A percentile compares a stretch with the other conserved stretches of the same genome.
Conservation (phyloP, 1,139 yeast species). For the Suhomyces ambrosiae region DNA sequence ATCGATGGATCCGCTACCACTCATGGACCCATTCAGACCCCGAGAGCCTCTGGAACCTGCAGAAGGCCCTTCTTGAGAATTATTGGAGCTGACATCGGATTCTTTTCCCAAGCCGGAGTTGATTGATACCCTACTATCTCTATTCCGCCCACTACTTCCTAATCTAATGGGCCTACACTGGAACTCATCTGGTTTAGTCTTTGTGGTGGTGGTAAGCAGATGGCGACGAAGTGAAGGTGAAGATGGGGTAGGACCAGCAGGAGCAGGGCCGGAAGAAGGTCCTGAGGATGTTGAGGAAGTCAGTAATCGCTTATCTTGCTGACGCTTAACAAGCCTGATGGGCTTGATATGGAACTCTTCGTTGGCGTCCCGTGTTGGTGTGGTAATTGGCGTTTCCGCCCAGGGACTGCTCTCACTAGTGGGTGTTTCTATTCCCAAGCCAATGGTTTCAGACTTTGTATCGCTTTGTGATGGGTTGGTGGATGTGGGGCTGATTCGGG, state of each 20-base stretch:
- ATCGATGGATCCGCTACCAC: not conserved
- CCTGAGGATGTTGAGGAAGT: slow-evolving; percentile 10
- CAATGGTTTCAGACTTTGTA: slow-evolving; percentile 8
- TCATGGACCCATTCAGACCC: slow-evolving; percentile 8
- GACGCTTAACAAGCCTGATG: slow-evolving; percentile 35
- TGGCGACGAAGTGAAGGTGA: slow-evolving; percentile 7
- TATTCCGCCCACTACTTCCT: slow-evolving; percentile 21
- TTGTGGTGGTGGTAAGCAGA: slow-evolving; percentile 2
- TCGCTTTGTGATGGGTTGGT: not conserved
- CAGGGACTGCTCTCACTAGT: slow-evolving; percentile 16
- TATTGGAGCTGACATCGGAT: slow-evolving; percentile 13
- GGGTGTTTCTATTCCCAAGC: slow-evolving; percentile 15
- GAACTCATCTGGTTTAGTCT: slow-evolving; percentile 28
- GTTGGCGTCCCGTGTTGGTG: slow-evolving; percentile 6
- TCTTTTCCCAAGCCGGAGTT: slow-evolving; percentile 11
- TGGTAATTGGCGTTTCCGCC: slow-evolving; percentile 13
- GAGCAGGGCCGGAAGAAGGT: not conserved
- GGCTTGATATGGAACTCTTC: slow-evolving; percentile 29
- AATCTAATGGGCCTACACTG: slow-evolving; percentile 38
- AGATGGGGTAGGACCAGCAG: slow-evolving; percentile 3
- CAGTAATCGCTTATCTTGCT: slow-evolving; percentile 20
- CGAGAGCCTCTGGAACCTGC: slow-evolving; percentile 3
- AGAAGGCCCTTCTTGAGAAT: slow-evolving; percentile 7
- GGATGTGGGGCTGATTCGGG: slow-evolving; percentile 2
- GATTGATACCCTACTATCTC: slow-evolving; percentile 13